Conservation (phyloP, 768 basidiomycete species). For the Rhizopogon vesiculosus region DNA sequence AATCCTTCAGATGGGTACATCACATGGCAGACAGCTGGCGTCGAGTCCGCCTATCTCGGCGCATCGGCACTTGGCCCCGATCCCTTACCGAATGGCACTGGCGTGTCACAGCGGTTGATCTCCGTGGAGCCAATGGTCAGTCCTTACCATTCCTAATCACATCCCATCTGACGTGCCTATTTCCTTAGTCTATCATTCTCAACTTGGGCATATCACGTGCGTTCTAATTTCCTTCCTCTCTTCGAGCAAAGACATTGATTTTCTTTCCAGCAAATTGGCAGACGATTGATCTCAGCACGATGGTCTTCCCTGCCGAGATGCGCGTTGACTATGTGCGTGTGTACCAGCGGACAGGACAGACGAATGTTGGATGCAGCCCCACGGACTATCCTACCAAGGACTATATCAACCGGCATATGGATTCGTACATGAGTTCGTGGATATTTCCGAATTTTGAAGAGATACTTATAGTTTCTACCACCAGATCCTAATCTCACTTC, state of each 20-base stretch:
- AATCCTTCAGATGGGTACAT: constrained; percentile 56
- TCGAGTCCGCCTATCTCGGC: constrained; percentile 42
- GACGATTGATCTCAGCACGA: constrained; percentile 37
- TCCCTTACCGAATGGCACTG: constrained; percentile 29
- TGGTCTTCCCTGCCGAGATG: constrained; percentile 48
- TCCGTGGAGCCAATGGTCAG: constrained; percentile 46
- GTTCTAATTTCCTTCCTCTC: constrained; percentile 11
- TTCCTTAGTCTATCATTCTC: constrained; percentile 41
- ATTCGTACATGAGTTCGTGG: constrained; percentile 56
- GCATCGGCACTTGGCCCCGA: constrained; percentile 53
- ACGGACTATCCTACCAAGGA: constrained; percentile 41
- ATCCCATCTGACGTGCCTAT: background rate
- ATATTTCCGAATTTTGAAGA: background rate
- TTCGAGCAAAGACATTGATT: background rate
- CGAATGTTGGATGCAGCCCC: constrained; percentile 49
- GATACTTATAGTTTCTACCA: background rate
- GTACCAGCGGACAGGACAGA: constrained; percentile 41
- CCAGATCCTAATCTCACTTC: constrained; percentile 38
- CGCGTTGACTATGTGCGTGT: constrained; percentile 57
- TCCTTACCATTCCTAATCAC: background rate
- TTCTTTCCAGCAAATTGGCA: constrained; percentile 58
- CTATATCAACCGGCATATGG: constrained; percentile 41
- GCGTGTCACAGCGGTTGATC: constrained; percentile 57
- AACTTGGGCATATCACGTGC: constrained; percentile 60
- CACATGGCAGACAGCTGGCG: constrained; percentile 68